Conservation (phyloP, 2,329 filamentous ascomycete species). For the Alternaria gansuensis region DNA sequence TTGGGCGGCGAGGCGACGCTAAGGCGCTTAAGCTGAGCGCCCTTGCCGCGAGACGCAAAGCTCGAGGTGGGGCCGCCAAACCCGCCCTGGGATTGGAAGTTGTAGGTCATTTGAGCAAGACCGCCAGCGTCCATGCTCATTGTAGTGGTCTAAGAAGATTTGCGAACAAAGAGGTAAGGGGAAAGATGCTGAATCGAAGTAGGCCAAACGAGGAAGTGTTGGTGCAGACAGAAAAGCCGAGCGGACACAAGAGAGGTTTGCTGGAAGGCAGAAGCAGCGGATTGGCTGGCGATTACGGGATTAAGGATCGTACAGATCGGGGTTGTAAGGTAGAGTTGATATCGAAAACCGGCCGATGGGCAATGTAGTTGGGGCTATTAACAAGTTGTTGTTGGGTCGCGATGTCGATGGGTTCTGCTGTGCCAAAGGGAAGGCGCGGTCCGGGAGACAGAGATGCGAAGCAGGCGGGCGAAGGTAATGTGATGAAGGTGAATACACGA, state of each 20-base stretch:
- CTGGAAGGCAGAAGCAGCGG: constrained; percentile 32
- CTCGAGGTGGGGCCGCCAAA: constrained; percentile 80
- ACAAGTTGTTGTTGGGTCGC: constrained; percentile 41
- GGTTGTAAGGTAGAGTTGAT: constrained; percentile 40
- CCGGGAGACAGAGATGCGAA: constrained; percentile 10
- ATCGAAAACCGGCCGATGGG: constrained; percentile 51
- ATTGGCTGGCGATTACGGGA: constrained; percentile 48
- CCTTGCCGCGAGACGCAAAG: constrained; percentile 85
- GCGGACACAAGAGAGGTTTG: constrained; percentile 34
- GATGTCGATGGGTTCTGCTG: constrained; percentile 20
- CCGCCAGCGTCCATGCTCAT: constrained; percentile 90
- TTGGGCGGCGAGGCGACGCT: constrained; percentile 77
- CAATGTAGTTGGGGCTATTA: constrained; percentile 51
- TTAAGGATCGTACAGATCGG: constrained; percentile 53
- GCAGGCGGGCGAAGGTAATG: constrained; percentile 28
- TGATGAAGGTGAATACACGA: constrained; percentile 37
- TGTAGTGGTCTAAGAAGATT: constrained; percentile 38
- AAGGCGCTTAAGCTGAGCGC: constrained; percentile 88
- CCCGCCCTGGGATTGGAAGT: constrained; percentile 68
- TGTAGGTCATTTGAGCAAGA: constrained; percentile 99
- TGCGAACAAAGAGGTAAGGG: constrained; percentile 42
- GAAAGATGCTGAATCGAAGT: constrained; percentile 49
- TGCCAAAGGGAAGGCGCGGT: constrained; percentile 28
- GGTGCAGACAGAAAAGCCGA: constrained; percentile 24
- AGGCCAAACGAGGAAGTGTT: constrained; percentile 37